Conservation (phyloP, 495 filamentous ascomycete species). For the Parmelia sp. region DNA sequence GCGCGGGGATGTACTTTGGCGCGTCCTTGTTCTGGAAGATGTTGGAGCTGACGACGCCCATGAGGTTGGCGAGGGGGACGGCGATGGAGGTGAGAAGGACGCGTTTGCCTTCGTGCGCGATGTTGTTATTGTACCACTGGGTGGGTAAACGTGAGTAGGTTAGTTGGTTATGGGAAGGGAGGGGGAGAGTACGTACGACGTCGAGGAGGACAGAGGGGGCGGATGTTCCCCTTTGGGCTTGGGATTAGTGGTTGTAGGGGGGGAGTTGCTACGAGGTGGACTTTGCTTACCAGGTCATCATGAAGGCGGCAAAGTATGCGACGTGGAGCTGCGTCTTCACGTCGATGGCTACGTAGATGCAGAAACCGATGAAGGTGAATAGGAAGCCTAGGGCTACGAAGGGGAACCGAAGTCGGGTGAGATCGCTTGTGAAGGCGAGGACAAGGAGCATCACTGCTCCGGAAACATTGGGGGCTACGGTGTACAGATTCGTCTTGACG, state of each 20-base stretch:
- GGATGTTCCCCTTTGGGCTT: not conserved
- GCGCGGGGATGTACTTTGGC: constrained; percentile 67
- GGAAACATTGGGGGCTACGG: constrained; percentile 63
- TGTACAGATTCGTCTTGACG: constrained; percentile 71
- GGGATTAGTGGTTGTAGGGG: not conserved
- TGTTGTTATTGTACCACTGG: constrained; percentile 75
- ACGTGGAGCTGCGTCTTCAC: constrained; percentile 52
- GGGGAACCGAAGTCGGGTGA: constrained; percentile 58
- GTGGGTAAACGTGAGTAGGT: too few species aligned
- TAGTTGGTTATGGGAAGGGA: too few species aligned
- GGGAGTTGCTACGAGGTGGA: accelerated
- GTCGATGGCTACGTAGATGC: constrained; percentile 67
- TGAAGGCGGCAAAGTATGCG: constrained; percentile 72
- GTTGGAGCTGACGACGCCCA: constrained; percentile 69
- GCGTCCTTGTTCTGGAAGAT: constrained; percentile 66
- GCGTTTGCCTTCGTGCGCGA: constrained; percentile 66
- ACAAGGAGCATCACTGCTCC: constrained; percentile 65
- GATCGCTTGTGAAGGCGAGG: constrained; percentile 62
- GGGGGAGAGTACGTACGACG: not conserved
- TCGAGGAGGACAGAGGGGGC: not conserved
- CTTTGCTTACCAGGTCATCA: constrained; percentile 71
- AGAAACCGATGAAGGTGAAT: constrained; percentile 67
- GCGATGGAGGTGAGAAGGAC: constrained; percentile 65
- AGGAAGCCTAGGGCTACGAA: constrained; percentile 68
- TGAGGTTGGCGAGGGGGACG: constrained; percentile 72